A percentile compares a stretch with the other conserved stretches of the same genome.
phyloP scores from a whole-genome alignment of 306 rosid species.

The Glycine soja region DNA sequence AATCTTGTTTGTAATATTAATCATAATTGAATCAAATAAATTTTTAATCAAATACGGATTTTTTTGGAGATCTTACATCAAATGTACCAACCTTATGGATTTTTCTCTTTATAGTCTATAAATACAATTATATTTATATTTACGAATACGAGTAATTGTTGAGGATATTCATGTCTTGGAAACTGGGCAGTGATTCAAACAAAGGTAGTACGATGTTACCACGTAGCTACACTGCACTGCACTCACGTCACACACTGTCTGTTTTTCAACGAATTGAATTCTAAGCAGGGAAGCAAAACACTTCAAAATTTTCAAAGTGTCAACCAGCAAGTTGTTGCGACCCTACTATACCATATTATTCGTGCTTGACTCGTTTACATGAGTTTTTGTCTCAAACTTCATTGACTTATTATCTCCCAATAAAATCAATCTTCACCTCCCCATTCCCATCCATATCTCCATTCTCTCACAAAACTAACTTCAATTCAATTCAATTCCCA shows the following conservation, averaged over 20 bases:
- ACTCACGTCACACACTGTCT: not conserved
- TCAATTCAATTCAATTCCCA: not conserved
- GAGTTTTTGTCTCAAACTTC: not conserved
- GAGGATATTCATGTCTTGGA: too few relatives aligned
- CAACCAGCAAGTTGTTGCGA: slow-evolving; percentile 1
- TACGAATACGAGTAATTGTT: not conserved
- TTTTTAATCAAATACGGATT: too few relatives aligned
- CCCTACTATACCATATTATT: not conserved
- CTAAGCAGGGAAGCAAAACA: too few relatives aligned
- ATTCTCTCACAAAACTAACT: slow-evolving; percentile 12
- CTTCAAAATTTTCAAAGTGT: not conserved
- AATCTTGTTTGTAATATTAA: too few relatives aligned
- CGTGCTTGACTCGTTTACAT: slow-evolving; percentile 6
- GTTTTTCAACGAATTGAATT: slow-evolving; percentile 2
- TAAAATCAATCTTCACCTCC: not conserved
- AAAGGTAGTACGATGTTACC: not conserved
- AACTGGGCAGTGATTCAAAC: not conserved
- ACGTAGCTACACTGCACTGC: not conserved
- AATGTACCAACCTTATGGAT: too few relatives aligned
- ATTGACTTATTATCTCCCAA: not conserved
- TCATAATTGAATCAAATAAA: too few relatives aligned
- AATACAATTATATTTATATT: too few relatives aligned
- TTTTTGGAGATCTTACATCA: too few relatives aligned
- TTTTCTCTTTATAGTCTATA: too few relatives aligned
- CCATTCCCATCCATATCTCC: not conserved